Base-by-base conservation (phyloP, 805 yeast species). In the Ogataea chonburiensis region DNA sequence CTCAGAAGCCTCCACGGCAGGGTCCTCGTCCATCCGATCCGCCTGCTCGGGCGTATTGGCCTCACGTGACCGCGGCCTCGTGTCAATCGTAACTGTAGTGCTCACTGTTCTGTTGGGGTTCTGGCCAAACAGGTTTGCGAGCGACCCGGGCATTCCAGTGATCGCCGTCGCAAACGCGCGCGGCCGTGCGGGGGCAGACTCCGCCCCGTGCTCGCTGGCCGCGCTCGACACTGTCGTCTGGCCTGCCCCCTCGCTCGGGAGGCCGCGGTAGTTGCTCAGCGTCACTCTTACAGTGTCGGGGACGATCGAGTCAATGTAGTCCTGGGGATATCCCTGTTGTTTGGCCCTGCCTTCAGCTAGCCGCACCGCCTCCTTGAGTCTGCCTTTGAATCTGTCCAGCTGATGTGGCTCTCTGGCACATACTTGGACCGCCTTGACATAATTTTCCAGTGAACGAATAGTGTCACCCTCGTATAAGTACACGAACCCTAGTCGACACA, bases 401-500 rank as follows among this genome's bases (percentile, higher is more conserved):
- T 44, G 50, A 22, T 44, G 31, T 7, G 53, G 46, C 24, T 46
- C 48, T 5, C 19, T 29, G 3, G 49, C 28, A 24, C 48, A 45
- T 0, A 49, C 39, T 28, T 46, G 37, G 10, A 67, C 53, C 2
- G 70, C 68, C 34, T 49, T 52, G 14, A 59, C 64, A 40, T 68
- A 68, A 17, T 54, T 49, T 37, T 60, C 56, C 9, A 67, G 45
- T 7, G 70, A 53, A n/a, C 55, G 56, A 10, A 56, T 41, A 0
- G 68, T 58, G 31, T 65, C 52, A 3, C 71, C 71, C 38, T 58
- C 50, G 30, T 59, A 56, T 12, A 68, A 37, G 19, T 52, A 51
- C 34, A 60, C 41, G 38, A 60, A 68, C 3, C 57, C 74, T 5
- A 66, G 40, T 34, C 71, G 53, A 15, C 67, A 55, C 48, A 64